Conservation (phyloP, 176 grass and related monocot species). For the Bolboschoenus planiculmis region DNA sequence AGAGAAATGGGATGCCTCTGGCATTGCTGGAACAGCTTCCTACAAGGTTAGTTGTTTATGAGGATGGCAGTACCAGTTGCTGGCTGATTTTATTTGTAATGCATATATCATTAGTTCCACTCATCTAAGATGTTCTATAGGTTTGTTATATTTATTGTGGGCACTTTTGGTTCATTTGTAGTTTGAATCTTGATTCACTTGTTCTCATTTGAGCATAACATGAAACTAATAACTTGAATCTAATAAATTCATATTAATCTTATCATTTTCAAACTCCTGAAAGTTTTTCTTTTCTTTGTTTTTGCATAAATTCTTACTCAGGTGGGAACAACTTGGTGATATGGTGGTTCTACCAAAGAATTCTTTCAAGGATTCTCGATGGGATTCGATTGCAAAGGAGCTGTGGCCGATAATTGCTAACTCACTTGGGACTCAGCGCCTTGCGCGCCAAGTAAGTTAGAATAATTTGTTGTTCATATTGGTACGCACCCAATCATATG, state of each 20-base stretch:
- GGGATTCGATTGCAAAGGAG: constrained; percentile 65
- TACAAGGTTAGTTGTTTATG: constrained; percentile 50
- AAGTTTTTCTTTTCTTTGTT: background rate
- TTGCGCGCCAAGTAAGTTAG: constrained; percentile 94
- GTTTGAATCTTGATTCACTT: background rate
- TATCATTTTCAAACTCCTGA: background rate
- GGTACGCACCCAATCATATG: background rate
- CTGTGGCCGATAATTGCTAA: constrained; percentile 86
- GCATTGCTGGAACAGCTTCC: constrained; percentile 69
- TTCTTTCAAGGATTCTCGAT: constrained; percentile 72
- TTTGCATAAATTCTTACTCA: constrained; percentile 35
- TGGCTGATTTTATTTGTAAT: background rate
- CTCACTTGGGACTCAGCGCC: constrained; percentile 46
- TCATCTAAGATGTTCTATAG: background rate
- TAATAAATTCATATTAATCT: background rate
- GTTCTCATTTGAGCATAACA: background rate
- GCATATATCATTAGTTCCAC: background rate
- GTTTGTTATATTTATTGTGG: background rate
- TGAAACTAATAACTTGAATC: too few species aligned
- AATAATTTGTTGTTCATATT: background rate
- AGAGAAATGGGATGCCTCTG: constrained; percentile 45
- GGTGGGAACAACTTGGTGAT: constrained; percentile 89
- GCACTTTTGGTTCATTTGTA: background rate
- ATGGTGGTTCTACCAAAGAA: constrained; percentile 76
- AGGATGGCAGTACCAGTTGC: constrained; percentile 2